Evolutionary conservation across 2,329 filamentous ascomycete species (phyloP), one percentile per base, ranked within the genome.

Genomic region (Hawksworthiomyces lignivorus): DNA sequence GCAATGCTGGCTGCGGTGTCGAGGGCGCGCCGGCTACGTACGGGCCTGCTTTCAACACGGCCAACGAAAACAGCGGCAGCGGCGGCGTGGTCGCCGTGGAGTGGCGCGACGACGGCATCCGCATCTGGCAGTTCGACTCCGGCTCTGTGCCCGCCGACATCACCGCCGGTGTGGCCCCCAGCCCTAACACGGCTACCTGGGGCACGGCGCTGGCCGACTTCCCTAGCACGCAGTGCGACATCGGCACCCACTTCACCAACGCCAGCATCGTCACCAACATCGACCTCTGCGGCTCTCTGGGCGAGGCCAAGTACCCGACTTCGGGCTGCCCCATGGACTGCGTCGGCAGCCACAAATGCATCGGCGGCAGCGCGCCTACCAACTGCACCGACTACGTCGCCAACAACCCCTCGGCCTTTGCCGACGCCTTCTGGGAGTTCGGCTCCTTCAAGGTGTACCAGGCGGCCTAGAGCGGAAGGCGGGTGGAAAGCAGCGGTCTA

Each of bases 211-310:
- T 73, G 7, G 78, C 80, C 2, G 80, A 84, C 46, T 83, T 83
- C 55, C 80, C 80, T 12, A 68, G 63, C 50, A 83, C 79, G 0
- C 57, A 72, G 34, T 84, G 80, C 59, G 62, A 78, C 45, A 75
- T 83, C 37, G 56, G 59, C 6, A 63, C 61, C 4, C 76, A 82
- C 52, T 83, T 84, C 56, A 65, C 59, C 41, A 84, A 83, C 52
- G 72, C 80, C 56, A 79, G 75, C 49, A 82, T 84, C 50, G 69
- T 83, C 48, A 70, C 70, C 31, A 82, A 84, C 52, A 82, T 83
- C 48, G 74, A 80, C 55, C 59, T 84, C 7, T 84, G 80, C 49
- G 80, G 80, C 1, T 57, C 71, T 30, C 64, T 75, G 49, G 72
- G 71, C 4, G 69, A 70, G 34, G 62, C 60, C 4, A 58, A 62